Evolutionary conservation across 805 yeast species (phyloP).

Genomic region (Kodamaea lidongshanica): DNA sequence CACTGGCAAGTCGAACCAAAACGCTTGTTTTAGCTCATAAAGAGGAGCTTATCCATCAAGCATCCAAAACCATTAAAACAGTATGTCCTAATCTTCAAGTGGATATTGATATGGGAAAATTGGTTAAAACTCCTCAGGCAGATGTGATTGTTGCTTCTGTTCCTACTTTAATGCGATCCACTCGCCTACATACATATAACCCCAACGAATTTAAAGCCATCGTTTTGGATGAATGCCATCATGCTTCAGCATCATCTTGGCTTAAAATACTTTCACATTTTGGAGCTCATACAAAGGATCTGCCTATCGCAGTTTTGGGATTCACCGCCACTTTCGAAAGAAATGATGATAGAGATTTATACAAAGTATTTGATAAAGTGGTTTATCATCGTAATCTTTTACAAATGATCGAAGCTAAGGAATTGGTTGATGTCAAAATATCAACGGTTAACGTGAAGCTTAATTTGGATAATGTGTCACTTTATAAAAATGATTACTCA

Average conservation of each 20-base stretch:
- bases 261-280: slow-evolving; percentile 53
- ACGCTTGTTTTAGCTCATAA: slow-evolving; percentile 72
- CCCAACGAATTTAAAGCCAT: slow-evolving; percentile 64
- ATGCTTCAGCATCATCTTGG: slow-evolving; percentile 73
- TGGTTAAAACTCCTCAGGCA: slow-evolving; percentile 36
- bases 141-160: slow-evolving; percentile 77
- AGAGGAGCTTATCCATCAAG: slow-evolving; percentile 71
- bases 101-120: slow-evolving; percentile 64
- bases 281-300: slow-evolving; percentile 34
- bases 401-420: slow-evolving; percentile 62
- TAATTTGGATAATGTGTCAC: slow-evolving; percentile 33
- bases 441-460: slow-evolving; percentile 48
- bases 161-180: slow-evolving; percentile 47
- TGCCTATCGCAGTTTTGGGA: slow-evolving; percentile 60
- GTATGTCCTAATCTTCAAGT: slow-evolving; percentile 48
- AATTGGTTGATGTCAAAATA: slow-evolving; percentile 65
- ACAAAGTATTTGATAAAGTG: slow-evolving; percentile 60
- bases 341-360: slow-evolving; percentile 60
- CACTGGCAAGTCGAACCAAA: slow-evolving; percentile 25
- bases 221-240: slow-evolving; percentile 90
- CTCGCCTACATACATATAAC: slow-evolving; percentile 47
- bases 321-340: slow-evolving; percentile 85
- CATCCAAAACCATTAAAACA: slow-evolving; percentile 42
- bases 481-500: slow-evolving; percentile 48
- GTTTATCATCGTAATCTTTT: slow-evolving; percentile 62